Percentiles rank a stretch among this genome's conserved stretches.
These are phyloP conservation scores for Sphaerulina musiva DNA, from an alignment of 2,329 filamentous ascomycete species.

Conservation along the genomic window DNA sequence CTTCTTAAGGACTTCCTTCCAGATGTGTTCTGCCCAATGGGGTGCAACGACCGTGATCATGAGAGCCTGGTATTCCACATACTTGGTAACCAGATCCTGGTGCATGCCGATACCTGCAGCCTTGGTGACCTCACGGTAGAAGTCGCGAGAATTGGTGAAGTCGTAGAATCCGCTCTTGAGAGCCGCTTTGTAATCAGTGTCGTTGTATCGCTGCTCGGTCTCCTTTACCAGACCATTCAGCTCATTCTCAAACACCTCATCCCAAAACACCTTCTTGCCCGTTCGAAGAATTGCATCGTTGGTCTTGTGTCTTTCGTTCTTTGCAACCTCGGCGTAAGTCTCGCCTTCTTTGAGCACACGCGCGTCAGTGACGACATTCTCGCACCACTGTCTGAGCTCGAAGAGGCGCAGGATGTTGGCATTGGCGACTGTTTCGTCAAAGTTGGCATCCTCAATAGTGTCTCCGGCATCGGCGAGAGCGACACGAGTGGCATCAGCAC, in stretches of 20 bases:
- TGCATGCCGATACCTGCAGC: slow-evolving; percentile 81
- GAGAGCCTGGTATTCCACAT: slow-evolving; percentile 79
- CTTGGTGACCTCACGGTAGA: slow-evolving; percentile 76
- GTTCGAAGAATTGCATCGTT: slow-evolving; percentile 61
- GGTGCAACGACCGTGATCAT: slow-evolving; percentile 79
- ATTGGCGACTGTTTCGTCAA: slow-evolving; percentile 91
- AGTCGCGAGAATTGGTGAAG: slow-evolving; percentile 79
- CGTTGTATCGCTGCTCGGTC: slow-evolving; percentile 68
- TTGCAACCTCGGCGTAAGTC: slow-evolving; percentile 38
- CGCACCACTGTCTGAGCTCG: slow-evolving; percentile 82
- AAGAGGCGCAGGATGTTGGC: slow-evolving; percentile 81
- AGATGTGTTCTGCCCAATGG: slow-evolving; percentile 92
- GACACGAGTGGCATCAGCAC: slow-evolving; percentile 84
- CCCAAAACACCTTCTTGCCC: slow-evolving; percentile 72
- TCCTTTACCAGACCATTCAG: slow-evolving; percentile 77
- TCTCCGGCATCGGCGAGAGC: slow-evolving; percentile 92
- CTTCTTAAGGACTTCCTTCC: slow-evolving; percentile 82
- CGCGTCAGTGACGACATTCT: slow-evolving; percentile 67
- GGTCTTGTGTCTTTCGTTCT: slow-evolving; percentile 43
- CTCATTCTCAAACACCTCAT: slow-evolving; percentile 88
- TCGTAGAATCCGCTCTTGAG: slow-evolving; percentile 81
- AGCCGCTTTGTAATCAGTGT: slow-evolving; percentile 77
- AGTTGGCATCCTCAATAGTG: slow-evolving; percentile 91
- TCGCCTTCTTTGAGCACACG: slow-evolving; percentile 40
- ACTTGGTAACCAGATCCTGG: slow-evolving; percentile 67